Evolutionary conservation across 768 basidiomycete species (phyloP), one percentile per base, ranked within the genome.

Genomic region (Lepiota subincarnata): DNA sequence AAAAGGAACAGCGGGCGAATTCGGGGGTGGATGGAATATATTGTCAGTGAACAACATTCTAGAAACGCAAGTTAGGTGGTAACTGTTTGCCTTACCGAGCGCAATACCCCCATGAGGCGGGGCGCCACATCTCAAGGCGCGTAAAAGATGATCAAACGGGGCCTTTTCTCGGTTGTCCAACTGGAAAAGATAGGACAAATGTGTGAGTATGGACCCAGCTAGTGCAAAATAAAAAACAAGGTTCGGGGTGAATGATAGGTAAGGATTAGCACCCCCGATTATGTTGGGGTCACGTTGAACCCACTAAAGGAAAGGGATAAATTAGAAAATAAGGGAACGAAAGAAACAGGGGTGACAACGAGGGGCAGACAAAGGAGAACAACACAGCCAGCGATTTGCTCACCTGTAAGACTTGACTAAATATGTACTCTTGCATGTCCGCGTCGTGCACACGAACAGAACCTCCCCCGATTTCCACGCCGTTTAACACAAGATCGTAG

Each of bases 81-180:
- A 45, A 55, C 24, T 40, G 31, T 39, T n/a, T 31, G 42, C 70
- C 75, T 50, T 66, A 89, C 93, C 94, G 51, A 98, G 76, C 1
- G 95, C 95, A 50, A 97, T 89, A 39, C 95, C 95, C 34, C 90
- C 95, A 72, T 98, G 95, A 59, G 95, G 95, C 19, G 95, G 94
- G 13, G 95, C 95, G 54, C 95, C 95, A 68, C 86, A 92, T 62
- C 76, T 75, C 54, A 98, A 77, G 13, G 95, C 95, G 63, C 92
- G 86, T 34, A 96, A 71, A 1, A 98, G 80, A 63, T 94, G 93
- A 52, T 80, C 70, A 72, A 98, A 98, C 4, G 90, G 79, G 6
- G 76, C 69, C 54, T 82, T 81, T 68, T 97, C 93, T 49, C 75
- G 62, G 42, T 86, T 81, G 60, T 75, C 78, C 53, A 98, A 74